Percentiles rank a stretch among this genome's conserved stretches.
Evolutionary conservation across 495 filamentous ascomycete genomes (phyloP).

Genomic region (Penicillium ochrochloron): DNA sequence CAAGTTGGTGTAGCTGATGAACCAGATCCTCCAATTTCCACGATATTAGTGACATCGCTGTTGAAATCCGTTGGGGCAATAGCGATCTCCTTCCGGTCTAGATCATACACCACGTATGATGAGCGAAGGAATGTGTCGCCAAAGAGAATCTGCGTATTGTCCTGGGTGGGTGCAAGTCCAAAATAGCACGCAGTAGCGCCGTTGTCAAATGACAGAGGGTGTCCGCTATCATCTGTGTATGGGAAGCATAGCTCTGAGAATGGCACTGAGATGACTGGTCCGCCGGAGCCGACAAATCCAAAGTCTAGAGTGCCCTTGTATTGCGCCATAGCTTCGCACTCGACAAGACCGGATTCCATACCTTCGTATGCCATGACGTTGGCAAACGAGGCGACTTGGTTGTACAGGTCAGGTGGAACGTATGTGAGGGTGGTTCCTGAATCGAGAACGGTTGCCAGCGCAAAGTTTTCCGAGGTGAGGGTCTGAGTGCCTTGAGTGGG

Average conservation of each 20-base stretch:
- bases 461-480: background rate
- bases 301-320: slow-evolving; percentile 11
- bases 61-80: slow-evolving; percentile 3
- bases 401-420: background rate
- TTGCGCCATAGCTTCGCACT: background rate
- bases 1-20: slow-evolving; percentile 4
- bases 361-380: slow-evolving; percentile 1
- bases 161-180: background rate
- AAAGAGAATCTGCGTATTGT: background rate
- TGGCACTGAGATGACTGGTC: slow-evolving; percentile 6
- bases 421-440: slow-evolving; percentile 7
- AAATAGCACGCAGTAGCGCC: slow-evolving; percentile 1
- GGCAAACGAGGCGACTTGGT: slow-evolving; percentile 3
- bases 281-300: background rate
- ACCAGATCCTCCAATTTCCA: background rate
- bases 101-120: slow-evolving; percentile 8
- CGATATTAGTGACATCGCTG: slow-evolving; percentile 1
- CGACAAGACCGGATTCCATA: background rate
- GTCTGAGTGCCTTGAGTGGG: background rate
- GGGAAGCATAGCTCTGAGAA: slow-evolving; percentile 5
- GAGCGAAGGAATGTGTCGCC: slow-evolving; percentile 7
- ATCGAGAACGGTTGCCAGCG: slow-evolving; percentile 4
- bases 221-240: background rate
- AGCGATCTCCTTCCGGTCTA: slow-evolving; percentile 1
- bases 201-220: background rate